Base-by-base conservation (phyloP, 1,284 basidiomycete species). In the Leccinum angustisporum region DNA sequence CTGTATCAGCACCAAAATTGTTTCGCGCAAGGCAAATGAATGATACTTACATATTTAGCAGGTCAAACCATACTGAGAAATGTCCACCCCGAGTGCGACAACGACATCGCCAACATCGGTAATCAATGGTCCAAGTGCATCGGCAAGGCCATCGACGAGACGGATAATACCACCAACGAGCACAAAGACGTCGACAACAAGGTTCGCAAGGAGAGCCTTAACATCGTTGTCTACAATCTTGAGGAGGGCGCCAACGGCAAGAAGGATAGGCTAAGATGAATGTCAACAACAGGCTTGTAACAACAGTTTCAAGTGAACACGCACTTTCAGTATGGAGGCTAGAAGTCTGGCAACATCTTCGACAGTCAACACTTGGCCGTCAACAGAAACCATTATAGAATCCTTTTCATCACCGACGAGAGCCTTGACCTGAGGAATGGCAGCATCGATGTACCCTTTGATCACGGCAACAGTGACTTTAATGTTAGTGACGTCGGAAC, bases 321-420 rank as follows among this genome's bases (percentile, higher is more conserved):
- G 31, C 50, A 74, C 70, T 6, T 51, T 33, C 21, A 72, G 52
- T 36, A 77, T 70, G 27, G 51, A 67, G 16, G 69, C 72, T 52
- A 82, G 65, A 55, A 76, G 61, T 36, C 57, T 4, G 2, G 72
- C 77, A 38, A 80, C 61, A 14, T 75, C 70, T 9, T 61, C 18
- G 25, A 77, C 71, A 38, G 71, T 70, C 64, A 77, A 57, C 21
- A n/a, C 34, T 6, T 14, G 10, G 18, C 65, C 56, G 11, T 74
- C 70, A 34, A 72, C 69, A 14, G 73, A 58, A 25, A 72, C 74
- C 54, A 81, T 67, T 61, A 80, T 74, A 10, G 70, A 62, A 6
- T 61, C 63, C 2, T 67, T 33, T 6, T 73, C 67, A 36, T 68
- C 62, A 52, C 78, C 77, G 53, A 71, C 67, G 50, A 81, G 78